Evolutionary conservation across 2,329 filamentous ascomycete species (phyloP).

Genomic region (Karstenula rhodostoma): DNA sequence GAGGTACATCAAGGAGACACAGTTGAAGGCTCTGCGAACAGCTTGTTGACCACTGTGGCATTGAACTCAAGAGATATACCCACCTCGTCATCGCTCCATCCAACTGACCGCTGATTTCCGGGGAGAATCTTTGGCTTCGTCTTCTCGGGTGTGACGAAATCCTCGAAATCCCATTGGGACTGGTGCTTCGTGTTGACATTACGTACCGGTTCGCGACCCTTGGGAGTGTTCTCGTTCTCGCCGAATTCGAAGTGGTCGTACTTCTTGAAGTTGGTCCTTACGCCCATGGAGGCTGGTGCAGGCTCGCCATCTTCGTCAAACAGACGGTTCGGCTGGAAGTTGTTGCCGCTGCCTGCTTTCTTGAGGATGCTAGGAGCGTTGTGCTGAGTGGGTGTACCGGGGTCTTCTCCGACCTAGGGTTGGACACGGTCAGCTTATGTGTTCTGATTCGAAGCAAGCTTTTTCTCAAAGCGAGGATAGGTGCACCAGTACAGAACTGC

Average conservation of each 20-base stretch:
- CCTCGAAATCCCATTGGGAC: constrained; percentile 86
- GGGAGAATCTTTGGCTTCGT: constrained; percentile 68
- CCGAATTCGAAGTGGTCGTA: constrained; percentile 87
- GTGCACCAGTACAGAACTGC: too few relatives aligned
- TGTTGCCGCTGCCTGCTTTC: constrained; percentile 61
- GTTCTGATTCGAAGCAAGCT: not conserved
- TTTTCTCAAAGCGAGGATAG: too few relatives aligned
- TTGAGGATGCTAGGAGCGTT: constrained; percentile 46
- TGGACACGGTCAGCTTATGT: not conserved
- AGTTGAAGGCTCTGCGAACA: too few relatives aligned
- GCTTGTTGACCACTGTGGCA: constrained; percentile 6
- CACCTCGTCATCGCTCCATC: constrained; percentile 76
- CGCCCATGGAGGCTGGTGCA: constrained; percentile 44
- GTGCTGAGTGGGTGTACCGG: constrained; percentile 44
- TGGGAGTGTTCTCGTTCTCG: constrained; percentile 62
- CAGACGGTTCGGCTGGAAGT: constrained; percentile 62
- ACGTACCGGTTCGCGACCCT: constrained; percentile 39
- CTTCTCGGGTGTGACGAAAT: constrained; percentile 86
- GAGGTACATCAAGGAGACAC: too few relatives aligned
- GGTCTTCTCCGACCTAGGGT: constrained; percentile 52
- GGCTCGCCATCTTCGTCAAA: constrained; percentile 60
- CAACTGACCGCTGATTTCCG: constrained; percentile 77
- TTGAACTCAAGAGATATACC: constrained; percentile 33
- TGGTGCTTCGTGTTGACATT: constrained; percentile 63
- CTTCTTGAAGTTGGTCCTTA: constrained; percentile 77